Evolutionary conservation across 345 rosid genomes (phyloP), one percentile per base, ranked within the genome.

Genomic region (Moricandia moricandioides): DNA sequence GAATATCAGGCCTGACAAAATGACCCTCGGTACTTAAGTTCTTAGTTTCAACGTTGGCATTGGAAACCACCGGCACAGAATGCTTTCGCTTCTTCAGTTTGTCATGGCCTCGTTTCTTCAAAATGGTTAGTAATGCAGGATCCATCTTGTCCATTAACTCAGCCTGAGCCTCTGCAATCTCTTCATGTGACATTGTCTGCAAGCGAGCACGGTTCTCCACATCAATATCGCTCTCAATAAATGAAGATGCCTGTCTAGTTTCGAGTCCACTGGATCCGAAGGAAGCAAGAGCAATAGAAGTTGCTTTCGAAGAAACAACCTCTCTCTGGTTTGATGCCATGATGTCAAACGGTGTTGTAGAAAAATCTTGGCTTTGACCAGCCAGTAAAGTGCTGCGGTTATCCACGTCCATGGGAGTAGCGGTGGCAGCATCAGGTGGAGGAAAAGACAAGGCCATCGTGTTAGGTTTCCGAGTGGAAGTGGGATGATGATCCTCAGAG

Each of bases 101-200:
- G 49, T 77, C 82, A 56, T 71, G 82, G 60, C 94, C 92, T 54
- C 91, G 84, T 67, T 84, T 88, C 80, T 82, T 91, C 58, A 91
- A 82, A 71, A 88, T 74, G 79, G 80, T 75, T 16, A 94, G 73
- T 63, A 94, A 75, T 29, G 89, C 78, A 79, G 95, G 96, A 69
- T 89, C 70, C 87, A 93, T 80, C 83, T 88, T 93, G 72, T 85
- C 86, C 87, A 88, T 74, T 79, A 93, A 78, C 84, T 89, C 98
- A 78, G 91, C 86, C 61, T 75, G 92, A 73, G 97, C 94, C 83
- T 89, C 78, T 7, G 88, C 87, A 77, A 93, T 89, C 76, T 93
- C 97, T 35, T 86, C 85, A 8, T 86, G 61, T 14, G 96, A 81
- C 98, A 93, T 93, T 49, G 85, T 65, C 72, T 82, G 78, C 74